Conservation (phyloP, 495 filamentous ascomycete genomes). For the Cercophora samala region DNA sequence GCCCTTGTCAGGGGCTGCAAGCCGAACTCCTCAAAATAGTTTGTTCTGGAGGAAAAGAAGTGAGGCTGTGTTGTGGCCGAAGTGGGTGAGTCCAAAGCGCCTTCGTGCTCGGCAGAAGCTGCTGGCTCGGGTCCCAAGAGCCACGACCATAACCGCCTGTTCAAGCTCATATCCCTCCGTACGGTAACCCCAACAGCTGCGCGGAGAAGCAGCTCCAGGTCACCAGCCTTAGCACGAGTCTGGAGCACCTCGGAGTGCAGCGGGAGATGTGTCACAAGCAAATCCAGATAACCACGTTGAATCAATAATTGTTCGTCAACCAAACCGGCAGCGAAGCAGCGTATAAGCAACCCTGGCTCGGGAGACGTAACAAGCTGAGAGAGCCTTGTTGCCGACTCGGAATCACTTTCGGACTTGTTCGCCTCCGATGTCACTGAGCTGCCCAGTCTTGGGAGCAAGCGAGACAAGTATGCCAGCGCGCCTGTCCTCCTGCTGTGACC, state of each 20-base stretch:
- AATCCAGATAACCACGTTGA: constrained; percentile 88
- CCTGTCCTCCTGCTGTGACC: constrained; percentile 78
- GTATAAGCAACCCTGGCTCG: constrained; percentile 84
- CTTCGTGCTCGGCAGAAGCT: constrained; percentile 42
- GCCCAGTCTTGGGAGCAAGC: constrained; percentile 73
- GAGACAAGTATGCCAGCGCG: constrained; percentile 77
- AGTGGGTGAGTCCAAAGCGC: constrained; percentile 47
- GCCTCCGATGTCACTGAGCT: constrained; percentile 31
- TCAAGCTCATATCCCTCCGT: constrained; percentile 92
- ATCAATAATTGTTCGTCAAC: constrained; percentile 85
- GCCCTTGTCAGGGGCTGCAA: constrained; percentile 67
- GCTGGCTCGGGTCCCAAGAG: constrained; percentile 77
- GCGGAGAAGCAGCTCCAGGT: constrained; percentile 74
- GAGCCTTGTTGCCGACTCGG: constrained; percentile 45
- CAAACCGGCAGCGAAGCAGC: constrained; percentile 89
- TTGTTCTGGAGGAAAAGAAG: constrained; percentile 47
- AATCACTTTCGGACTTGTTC: constrained; percentile 23
- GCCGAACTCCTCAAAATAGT: constrained; percentile 80
- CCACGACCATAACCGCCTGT: constrained; percentile 94
- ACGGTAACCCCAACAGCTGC: constrained; percentile 82
- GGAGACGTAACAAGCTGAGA: constrained; percentile 80
- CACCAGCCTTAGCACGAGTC: constrained; percentile 61
- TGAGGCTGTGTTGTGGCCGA: constrained; percentile 46
- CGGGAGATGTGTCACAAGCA: constrained; percentile 87
- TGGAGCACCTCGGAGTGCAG: constrained; percentile 83